phyloP scores from a whole-genome alignment of 805 yeast genomes.

The Metschnikowia amazonensis region DNA sequence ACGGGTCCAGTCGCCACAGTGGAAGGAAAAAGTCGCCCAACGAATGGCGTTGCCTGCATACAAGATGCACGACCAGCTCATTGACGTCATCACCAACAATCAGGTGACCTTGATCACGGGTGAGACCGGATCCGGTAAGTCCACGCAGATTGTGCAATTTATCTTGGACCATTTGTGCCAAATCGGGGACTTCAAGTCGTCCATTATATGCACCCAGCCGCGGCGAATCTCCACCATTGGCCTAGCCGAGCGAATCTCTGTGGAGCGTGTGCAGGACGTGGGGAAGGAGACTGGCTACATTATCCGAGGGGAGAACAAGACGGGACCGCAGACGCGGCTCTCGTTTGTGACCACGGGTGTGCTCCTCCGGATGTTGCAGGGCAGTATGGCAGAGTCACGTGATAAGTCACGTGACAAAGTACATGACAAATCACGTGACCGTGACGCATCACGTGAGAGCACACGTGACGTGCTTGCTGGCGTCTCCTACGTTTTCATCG shows the following conservation, averaged over 20 bases:
- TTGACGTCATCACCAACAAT: conserved; percentile 52
- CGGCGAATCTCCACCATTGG: conserved; percentile 95
- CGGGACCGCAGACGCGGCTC: conserved; percentile 59
- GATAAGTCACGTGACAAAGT: not conserved
- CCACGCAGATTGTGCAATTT: conserved; percentile 92
- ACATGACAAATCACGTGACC: too few relatives aligned
- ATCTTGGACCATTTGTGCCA: conserved; percentile 62
- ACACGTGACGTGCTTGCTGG: conserved; percentile 36
- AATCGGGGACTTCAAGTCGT: conserved; percentile 48
- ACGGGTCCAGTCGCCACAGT: not conserved
- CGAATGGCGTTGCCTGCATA: conserved; percentile 81
- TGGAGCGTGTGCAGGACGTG: conserved; percentile 61
- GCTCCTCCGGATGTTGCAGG: conserved; percentile 76
- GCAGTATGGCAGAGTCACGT: conserved; percentile 25
- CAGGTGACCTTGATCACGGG: conserved; percentile 82
- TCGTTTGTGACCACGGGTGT: conserved; percentile 93
- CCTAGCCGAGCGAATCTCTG: conserved; percentile 86
- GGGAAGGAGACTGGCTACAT: conserved; percentile 86
- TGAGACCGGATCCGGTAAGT: conserved; percentile 97
- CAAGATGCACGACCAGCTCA: conserved; percentile 56
- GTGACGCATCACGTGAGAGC: too few relatives aligned
- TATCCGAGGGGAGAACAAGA: conserved; percentile 84
- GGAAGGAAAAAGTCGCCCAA: not conserved
- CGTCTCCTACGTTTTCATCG: conserved; percentile 72
- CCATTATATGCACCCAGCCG: conserved; percentile 88